Evolutionary conservation across 2,329 filamentous ascomycete species (phyloP).

Genomic region (Neofusicoccum cordaticola): DNA sequence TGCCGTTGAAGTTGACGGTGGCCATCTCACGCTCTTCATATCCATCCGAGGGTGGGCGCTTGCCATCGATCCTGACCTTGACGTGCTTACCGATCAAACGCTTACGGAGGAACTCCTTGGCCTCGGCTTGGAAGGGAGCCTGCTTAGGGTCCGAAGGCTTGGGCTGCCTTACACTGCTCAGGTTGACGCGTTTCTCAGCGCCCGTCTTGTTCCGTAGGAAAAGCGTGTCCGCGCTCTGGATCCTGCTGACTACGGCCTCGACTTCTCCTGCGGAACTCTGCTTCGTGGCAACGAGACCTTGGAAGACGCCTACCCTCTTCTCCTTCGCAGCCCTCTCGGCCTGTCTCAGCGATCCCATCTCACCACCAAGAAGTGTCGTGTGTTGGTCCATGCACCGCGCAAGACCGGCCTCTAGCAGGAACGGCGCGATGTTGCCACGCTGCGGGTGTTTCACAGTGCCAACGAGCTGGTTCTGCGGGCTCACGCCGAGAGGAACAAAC

Average conservation of each 20-base stretch:
- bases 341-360: conserved; percentile 81
- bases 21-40: conserved; percentile 95
- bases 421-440: conserved; percentile 86
- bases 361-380: conserved; percentile 82
- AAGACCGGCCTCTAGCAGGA: conserved; percentile 82
- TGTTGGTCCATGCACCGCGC: conserved; percentile 95
- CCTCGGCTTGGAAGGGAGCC: conserved; percentile 83
- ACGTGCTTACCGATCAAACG: conserved; percentile 95
- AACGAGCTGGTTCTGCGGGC: conserved; percentile 87
- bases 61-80: conserved; percentile 82
- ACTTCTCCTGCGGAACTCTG: conserved; percentile 58
- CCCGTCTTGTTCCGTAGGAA: conserved; percentile 82
- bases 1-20: conserved; percentile 77
- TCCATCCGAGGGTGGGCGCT: conserved; percentile 82
- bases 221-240: conserved; percentile 86
- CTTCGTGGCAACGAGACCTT: conserved; percentile 70
- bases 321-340: conserved; percentile 84
- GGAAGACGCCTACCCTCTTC: conserved; percentile 75
- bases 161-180: conserved; percentile 93
- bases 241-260: conserved; percentile 80
- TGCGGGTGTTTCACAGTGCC: conserved; percentile 78
- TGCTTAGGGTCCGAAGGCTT: conserved; percentile 84
- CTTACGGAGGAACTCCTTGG: conserved; percentile 94
- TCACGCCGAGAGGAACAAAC: conserved; percentile 79
- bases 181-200: conserved; percentile 80